A percentile compares a stretch with the other conserved stretches of the same genome.
Conservation (phyloP, 208 protist species). For the Tritrichomonas foetus region DNA sequence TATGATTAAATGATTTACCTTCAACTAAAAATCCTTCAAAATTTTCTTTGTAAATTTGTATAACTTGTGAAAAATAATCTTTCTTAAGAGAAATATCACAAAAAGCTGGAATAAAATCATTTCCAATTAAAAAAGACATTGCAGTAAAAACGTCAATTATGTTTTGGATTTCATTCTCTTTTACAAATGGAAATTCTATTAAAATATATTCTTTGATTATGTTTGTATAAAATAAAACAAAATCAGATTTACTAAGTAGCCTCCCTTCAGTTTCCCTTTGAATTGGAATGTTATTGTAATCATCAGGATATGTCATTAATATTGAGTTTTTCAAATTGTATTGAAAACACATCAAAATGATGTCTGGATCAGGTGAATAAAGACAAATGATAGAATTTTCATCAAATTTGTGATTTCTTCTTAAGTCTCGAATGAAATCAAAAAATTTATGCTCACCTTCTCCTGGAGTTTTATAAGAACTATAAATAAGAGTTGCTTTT, state of each 20-base stretch:
- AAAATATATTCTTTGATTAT: background rate
- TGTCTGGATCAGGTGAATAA: background rate
- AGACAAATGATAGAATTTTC: slow-evolving; percentile 68
- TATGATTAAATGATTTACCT: no score
- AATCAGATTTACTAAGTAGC: background rate
- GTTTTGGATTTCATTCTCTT: background rate
- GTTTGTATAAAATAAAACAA: background rate
- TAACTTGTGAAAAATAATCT: background rate
- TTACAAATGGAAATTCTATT: background rate
- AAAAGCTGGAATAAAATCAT: slow-evolving; percentile 36
- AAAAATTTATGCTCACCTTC: slow-evolving; percentile 39
- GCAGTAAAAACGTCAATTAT: background rate
- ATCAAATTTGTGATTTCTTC: slow-evolving; percentile 69
- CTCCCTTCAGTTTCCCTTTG: background rate
- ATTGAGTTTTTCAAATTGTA: no score
- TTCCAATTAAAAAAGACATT: background rate
- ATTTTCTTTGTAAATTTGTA: background rate
- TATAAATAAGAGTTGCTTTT: background rate
- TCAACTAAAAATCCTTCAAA: no score
- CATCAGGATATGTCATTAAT: no score
- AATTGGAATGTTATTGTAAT: background rate
- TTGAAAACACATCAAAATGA: no score
- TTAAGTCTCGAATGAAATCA: slow-evolving; percentile 54
- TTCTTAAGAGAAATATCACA: background rate
- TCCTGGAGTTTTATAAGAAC: background rate